Evolutionary conservation across 1,284 basidiomycete species (phyloP).

Genomic region (Trametes versicolor): DNA sequence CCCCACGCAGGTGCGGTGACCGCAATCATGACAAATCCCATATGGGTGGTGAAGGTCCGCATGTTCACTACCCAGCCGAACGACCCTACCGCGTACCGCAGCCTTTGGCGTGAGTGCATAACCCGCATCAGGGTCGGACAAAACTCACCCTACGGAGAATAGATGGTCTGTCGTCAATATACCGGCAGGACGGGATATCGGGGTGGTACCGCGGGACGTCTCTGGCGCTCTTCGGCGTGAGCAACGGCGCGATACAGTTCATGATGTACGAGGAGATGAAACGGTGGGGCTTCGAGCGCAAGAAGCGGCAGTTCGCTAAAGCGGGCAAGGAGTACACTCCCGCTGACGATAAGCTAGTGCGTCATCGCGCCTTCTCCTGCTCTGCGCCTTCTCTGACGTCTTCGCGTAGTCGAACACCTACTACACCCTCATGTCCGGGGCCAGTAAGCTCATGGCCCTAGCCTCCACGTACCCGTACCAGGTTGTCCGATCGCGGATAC

Average conservation of each 20-base stretch:
- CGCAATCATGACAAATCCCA: slow-evolving; percentile 95
- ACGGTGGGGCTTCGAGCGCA: slow-evolving; percentile 84
- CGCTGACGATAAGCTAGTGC: slow-evolving; percentile 85
- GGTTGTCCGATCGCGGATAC: slow-evolving; percentile 94
- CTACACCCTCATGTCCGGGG: slow-evolving; percentile 93
- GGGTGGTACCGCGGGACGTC: slow-evolving; percentile 92
- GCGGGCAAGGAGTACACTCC: slow-evolving; percentile 73
- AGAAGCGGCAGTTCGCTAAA: slow-evolving; percentile 65
- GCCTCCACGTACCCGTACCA: slow-evolving; percentile 96
- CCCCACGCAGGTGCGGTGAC: slow-evolving; percentile 81
- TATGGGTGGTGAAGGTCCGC: slow-evolving; percentile 98
- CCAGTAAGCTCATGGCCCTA: slow-evolving; percentile 90
- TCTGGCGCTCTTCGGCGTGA: slow-evolving; percentile 92
- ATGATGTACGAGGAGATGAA: slow-evolving; percentile 98
- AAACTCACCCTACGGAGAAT: neutral
- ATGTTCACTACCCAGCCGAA: slow-evolving; percentile 89
- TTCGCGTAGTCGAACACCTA: slow-evolving; percentile 82
- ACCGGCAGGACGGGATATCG: slow-evolving; percentile 76
- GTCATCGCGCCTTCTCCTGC: slow-evolving; percentile 42
- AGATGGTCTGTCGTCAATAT: slow-evolving; percentile 85
- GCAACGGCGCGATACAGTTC: slow-evolving; percentile 97
- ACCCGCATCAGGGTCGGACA: neutral
- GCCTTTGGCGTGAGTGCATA: slow-evolving; percentile 69
- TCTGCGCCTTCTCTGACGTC: neutral
- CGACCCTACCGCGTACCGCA: slow-evolving; percentile 78